Evolutionary conservation across 192 early-diverging fungal species (phyloP), one percentile per base, ranked within the genome.

Genomic region (Podila horticola): DNA sequence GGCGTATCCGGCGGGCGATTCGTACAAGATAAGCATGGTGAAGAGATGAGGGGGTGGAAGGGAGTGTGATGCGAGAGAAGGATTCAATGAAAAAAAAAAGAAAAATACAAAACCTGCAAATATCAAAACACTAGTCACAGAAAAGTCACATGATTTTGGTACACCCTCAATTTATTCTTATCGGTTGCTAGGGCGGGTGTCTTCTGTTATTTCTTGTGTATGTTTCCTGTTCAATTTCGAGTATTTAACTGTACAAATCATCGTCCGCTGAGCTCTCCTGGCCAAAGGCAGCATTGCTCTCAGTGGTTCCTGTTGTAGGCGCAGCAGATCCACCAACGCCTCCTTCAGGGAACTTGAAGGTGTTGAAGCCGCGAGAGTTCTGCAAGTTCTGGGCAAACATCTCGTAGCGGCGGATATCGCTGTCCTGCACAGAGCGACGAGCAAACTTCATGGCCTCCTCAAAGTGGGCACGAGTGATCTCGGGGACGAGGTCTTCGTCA

Each of bases 321-420:
- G 69, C 79, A 38, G 62, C 74, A 55, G 73, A 75, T 59, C 88
- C 86, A 15, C 79, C 86, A 24, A 86, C 64, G 57, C 87, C 85
- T 5, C 89, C 87, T 68, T 92, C 90, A 30, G 98, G 96, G 94
- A 99, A 99, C 90, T 97, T 98, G 90, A 99, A 99, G 24, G 89
- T 88, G 58, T 95, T 97, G 86, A 97, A 94, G 48, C 98, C 98
- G 41, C 95, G 93, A 34, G 94, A 88, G 86, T 97, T 96, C 85
- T 98, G 97, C 82, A 99, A 86, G 85, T 97, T 99, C 82, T 97
- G 96, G 20, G 98, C 94, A 92, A 99, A 99, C 95, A 98, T 97
- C 89, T 99, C 97, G 86, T 99, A 99, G 86, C 94, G 95, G 83
- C 96, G 96, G 71, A 98, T 97, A 73, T 99, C 98, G 73, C 92